Conservation (phyloP, 164 flowering plant species). For the Aristolochia californica region DNA sequence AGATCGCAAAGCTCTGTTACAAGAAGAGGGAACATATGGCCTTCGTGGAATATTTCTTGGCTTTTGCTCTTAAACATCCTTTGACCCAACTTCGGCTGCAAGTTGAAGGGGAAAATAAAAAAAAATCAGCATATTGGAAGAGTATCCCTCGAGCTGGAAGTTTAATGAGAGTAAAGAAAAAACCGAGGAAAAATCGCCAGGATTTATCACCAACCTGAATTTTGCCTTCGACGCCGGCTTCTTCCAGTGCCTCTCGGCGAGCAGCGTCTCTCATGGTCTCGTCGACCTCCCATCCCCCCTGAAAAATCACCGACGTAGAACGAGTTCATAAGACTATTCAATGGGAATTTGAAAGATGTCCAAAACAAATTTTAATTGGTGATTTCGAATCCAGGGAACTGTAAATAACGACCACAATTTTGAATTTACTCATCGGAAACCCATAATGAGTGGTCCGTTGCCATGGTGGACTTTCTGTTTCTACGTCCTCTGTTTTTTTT, state of each 20-base stretch:
- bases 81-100: slow-evolving; percentile 47
- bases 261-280: slow-evolving; percentile 59
- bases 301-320: not conserved
- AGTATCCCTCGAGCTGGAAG: too few relatives aligned
- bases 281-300: slow-evolving; percentile 91
- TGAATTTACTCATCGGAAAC: too few relatives aligned
- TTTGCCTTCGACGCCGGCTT: slow-evolving; percentile 67
- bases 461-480: not conserved
- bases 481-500: not conserved
- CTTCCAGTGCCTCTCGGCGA: slow-evolving; percentile 61
- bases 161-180: too few relatives aligned
- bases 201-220: slow-evolving; percentile 26
- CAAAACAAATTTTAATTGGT: too few relatives aligned
- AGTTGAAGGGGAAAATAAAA: not conserved
- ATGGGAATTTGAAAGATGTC: too few relatives aligned
- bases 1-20: slow-evolving; percentile 60
- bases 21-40: slow-evolving; percentile 63
- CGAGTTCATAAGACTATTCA: not conserved
- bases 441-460: too few relatives aligned
- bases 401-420: too few relatives aligned
- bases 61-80: slow-evolving; percentile 77
- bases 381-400: too few relatives aligned
- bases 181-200: too few relatives aligned
- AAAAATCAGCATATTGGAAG: too few relatives aligned
- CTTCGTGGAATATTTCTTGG: slow-evolving; percentile 44